Conservation (phyloP, 257 asterid genomes). For the Nyctanthes arbortristis region DNA sequence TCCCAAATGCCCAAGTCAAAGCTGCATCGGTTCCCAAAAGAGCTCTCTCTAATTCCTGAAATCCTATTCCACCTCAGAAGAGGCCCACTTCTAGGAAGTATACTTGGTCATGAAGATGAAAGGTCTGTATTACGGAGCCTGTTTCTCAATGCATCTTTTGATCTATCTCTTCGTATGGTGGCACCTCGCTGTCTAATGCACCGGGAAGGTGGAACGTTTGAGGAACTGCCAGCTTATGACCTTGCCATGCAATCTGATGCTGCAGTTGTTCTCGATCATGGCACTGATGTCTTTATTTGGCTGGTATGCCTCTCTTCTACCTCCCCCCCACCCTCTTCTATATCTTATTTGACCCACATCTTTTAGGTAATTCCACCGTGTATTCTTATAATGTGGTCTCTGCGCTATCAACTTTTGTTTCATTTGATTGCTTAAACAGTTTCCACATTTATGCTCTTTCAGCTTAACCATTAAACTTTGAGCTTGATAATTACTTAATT, state of each 20-base stretch:
- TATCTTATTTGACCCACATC: neutral
- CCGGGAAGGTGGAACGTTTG: constrained; percentile 96
- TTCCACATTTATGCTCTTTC: neutral
- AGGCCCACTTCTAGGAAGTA: constrained; percentile 90
- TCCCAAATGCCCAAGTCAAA: constrained; percentile 81
- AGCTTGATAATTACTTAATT: neutral
- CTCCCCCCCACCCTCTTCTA: constrained; percentile 5
- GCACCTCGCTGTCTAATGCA: constrained; percentile 99
- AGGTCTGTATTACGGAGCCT: constrained; percentile 80
- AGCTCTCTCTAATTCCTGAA: constrained; percentile 77
- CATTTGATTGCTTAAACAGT: neutral
- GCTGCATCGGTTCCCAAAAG: constrained; percentile 81
- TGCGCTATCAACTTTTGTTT: neutral
- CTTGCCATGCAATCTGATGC: constrained; percentile 99
- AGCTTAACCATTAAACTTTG: neutral
- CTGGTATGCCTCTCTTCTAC: constrained; percentile 55
- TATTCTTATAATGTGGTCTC: neutral
- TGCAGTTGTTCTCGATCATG: constrained; percentile 98
- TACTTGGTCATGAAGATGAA: constrained; percentile 91
- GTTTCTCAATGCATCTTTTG: constrained; percentile 88
- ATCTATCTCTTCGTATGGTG: constrained; percentile 91
- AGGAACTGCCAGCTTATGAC: constrained; percentile 94
- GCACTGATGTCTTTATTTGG: constrained; percentile 99
- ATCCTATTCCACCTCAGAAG: constrained; percentile 83
- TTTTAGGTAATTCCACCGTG: neutral